Base-by-base conservation (phyloP, 805 yeast species). In the Hanseniaspora guilliermondii region DNA sequence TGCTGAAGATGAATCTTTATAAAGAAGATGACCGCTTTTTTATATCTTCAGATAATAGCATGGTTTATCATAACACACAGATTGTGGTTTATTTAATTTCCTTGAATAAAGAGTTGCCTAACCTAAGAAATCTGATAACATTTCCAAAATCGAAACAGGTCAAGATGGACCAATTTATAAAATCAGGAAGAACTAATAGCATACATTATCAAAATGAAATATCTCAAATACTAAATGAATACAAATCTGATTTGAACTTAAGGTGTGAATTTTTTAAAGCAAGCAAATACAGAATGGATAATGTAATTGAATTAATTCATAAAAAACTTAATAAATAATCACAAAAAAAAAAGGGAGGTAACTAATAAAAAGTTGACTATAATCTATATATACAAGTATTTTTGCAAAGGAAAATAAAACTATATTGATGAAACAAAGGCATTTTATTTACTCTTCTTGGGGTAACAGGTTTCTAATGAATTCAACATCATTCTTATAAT, bases 121-220 rank as follows among this genome's bases (percentile, higher is more conserved):
- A 52, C 33, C 17, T 52, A 17, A 37, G 11, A 5, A 42, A 44
- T 19, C 5, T 52, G 11, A 44, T 36, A 9, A 16, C 30, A 1
- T 44, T 52, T 42, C 22, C 55, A 36, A 52, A 37, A 21, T 38
- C 38, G 1, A 52, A 52, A n/a, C 38, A 44, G 38, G 7, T 52
- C 32, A 52, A 35, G 22, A 2, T 52, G 21, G 16, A 19, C 6
- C 47, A 52, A 6, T 52, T 33, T 22, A 30, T 52, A 8, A 52
- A 37, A 37, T 17, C 21, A 5, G 35, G 40, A 25, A 24, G 17
- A 12, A 50, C 35, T 6, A 44, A 30, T 30, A 44, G 47, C 14
- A 19, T 9, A 5, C 33, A 37, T 17, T 52, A 22, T 30, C 40
- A 44, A 6, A 6, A 24, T 24, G 41, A 22, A 14, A 8, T 30